These are phyloP conservation scores for Gremmenia infestans DNA, from an alignment of 2,329 filamentous ascomycete species.

Conservation along the genomic window DNA sequence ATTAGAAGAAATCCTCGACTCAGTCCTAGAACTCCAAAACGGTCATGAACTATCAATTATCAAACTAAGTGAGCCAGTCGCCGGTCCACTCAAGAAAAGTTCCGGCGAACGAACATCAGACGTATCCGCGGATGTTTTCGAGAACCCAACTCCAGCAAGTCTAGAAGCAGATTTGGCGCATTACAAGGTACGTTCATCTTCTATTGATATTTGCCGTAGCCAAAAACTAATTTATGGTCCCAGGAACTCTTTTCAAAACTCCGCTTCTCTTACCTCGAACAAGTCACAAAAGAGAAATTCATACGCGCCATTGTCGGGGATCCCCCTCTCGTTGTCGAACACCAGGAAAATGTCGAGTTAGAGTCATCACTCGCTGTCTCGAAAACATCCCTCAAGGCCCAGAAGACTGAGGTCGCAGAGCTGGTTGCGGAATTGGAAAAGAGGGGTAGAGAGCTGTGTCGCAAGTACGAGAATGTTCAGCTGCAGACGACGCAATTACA, in stretches of 20 bases:
- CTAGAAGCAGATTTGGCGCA: constrained; percentile 80
- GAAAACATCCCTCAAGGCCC: constrained; percentile 72
- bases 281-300: constrained; percentile 98
- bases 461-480: constrained; percentile 46
- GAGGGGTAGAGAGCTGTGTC: constrained; percentile 53
- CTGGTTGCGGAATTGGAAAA: constrained; percentile 69
- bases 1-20: constrained; percentile 38
- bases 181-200: constrained; percentile 59
- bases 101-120: constrained; percentile 61
- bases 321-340: constrained; percentile 77
- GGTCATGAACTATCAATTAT: constrained; percentile 67
- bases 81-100: constrained; percentile 43
- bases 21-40: constrained; percentile 50
- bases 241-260: constrained; percentile 90
- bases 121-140: constrained; percentile 59
- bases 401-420: constrained; percentile 72
- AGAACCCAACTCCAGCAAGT: constrained; percentile 67
- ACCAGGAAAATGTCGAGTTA: constrained; percentile 74
- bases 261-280: constrained; percentile 95
- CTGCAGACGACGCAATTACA: constrained; percentile 44
- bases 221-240: neutral
- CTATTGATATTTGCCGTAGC: neutral
- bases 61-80: constrained; percentile 70
- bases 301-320: constrained; percentile 88
- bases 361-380: constrained; percentile 63